Conservation (phyloP, 305 asterid species). For the Fraxinus platypoda region DNA sequence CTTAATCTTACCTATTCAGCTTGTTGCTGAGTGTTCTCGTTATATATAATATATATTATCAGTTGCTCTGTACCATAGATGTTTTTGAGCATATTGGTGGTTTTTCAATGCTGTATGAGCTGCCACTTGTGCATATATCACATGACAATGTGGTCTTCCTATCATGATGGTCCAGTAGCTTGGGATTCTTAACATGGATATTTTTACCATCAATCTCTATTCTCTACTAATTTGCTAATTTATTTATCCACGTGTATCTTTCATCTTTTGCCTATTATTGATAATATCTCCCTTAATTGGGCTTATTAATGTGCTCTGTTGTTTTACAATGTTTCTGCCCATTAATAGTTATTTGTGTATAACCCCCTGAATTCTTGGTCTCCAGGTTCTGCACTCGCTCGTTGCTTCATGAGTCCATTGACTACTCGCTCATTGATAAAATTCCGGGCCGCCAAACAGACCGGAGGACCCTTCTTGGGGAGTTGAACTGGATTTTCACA, state of each 20-base stretch:
- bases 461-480: conserved; percentile 98
- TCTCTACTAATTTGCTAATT: background rate
- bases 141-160: background rate
- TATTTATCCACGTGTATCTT: background rate
- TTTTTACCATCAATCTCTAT: conserved; percentile 9
- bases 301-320: background rate
- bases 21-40: background rate
- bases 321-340: background rate
- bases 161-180: background rate
- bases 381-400: conserved; percentile 95
- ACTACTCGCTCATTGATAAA: conserved; percentile 83
- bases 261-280: background rate
- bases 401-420: conserved; percentile 79
- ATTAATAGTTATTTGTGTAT: background rate
- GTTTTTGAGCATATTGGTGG: conserved; percentile 4
- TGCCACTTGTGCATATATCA: conserved; percentile 12
- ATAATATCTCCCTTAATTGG: background rate
- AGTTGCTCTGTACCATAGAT: conserved; percentile 17
- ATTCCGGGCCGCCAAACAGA: conserved; percentile 99
- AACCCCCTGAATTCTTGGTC: conserved; percentile 13
- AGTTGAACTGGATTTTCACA: conserved; percentile 98
- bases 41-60: conserved; percentile 5
- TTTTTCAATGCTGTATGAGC: conserved; percentile 18
- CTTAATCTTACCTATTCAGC: conserved; percentile 6
- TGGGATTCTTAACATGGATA: conserved; percentile 5